These are phyloP conservation scores for Mycogone perniciosa DNA, from an alignment of 2,329 filamentous ascomycete species.

Conservation along the genomic window DNA sequence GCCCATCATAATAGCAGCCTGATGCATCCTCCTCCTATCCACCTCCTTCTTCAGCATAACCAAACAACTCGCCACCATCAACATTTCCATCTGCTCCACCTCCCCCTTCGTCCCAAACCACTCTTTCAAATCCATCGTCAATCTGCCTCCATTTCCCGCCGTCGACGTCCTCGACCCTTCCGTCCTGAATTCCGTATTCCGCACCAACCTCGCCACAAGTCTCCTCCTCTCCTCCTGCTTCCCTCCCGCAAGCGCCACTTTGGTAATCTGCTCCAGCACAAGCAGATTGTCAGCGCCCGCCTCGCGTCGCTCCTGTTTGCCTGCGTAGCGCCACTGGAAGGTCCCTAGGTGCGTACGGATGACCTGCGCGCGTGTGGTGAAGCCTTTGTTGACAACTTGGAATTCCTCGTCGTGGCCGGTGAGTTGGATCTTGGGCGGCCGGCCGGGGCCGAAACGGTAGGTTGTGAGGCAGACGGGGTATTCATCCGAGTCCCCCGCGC, in stretches of 20 bases:
- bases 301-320: constrained; percentile 38
- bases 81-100: constrained; percentile 36
- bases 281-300: constrained; percentile 38
- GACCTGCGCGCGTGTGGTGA: constrained; percentile 39
- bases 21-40: constrained; percentile 47
- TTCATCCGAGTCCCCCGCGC: constrained; percentile 31
- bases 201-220: constrained; percentile 38
- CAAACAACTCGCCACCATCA: constrained; percentile 51
- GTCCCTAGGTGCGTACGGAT: constrained; percentile 44
- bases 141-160: constrained; percentile 46
- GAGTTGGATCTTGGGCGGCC: constrained; percentile 40
- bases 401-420: constrained; percentile 21
- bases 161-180: constrained; percentile 30
- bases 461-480: constrained; percentile 42
- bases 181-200: constrained; percentile 34
- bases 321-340: constrained; percentile 52
- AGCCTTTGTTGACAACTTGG: constrained; percentile 27
- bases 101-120: constrained; percentile 30
- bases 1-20: constrained; percentile 40
- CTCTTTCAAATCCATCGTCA: constrained; percentile 37
- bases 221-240: constrained; percentile 25
- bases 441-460: constrained; percentile 51
- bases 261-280: constrained; percentile 43
- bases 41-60: constrained; percentile 61
- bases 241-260: constrained; percentile 23